These are phyloP conservation scores for Gossypium davidsonii DNA, from an alignment of 441 rosid species.

Conservation along the genomic window DNA sequence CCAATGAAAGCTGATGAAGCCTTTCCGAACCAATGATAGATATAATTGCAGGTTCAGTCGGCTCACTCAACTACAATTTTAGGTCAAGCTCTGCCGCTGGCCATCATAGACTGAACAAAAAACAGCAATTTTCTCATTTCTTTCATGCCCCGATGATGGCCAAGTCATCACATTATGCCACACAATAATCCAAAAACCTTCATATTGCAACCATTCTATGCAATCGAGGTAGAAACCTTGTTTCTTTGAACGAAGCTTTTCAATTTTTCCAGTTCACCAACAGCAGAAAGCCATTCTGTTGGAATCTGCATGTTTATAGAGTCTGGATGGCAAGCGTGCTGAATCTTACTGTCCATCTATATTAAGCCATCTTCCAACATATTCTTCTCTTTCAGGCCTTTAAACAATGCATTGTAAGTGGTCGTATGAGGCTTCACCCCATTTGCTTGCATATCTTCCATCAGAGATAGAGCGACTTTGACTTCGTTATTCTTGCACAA, in stretches of 20 bases:
- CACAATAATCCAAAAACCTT: too few species aligned
- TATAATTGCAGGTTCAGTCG: too few species aligned
- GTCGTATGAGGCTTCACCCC: constrained; percentile 52
- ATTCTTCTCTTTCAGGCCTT: constrained; percentile 45
- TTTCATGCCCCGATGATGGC: too few species aligned
- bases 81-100: too few species aligned
- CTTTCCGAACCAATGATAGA: too few species aligned
- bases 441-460: constrained; percentile 57
- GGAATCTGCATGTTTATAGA: constrained; percentile 59
- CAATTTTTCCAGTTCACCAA: constrained; percentile 48
- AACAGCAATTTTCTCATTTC: too few species aligned
- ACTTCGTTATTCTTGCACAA: constrained; percentile 43
- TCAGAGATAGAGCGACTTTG: constrained; percentile 36
- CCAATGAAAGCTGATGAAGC: too few species aligned
- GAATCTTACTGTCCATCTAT: constrained; percentile 61
- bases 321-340: constrained; percentile 57
- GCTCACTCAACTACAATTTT: too few species aligned
- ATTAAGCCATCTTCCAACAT: constrained; percentile 37
- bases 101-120: too few species aligned
- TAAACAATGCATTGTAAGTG: constrained; percentile 64
- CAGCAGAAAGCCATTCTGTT: constrained; percentile 57
- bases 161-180: too few species aligned
- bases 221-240: constrained; percentile 24
- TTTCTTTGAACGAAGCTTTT: constrained; percentile 42
- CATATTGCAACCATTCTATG: constrained; percentile 9